Evolutionary conservation across 768 basidiomycete genomes (phyloP), one percentile per base, ranked within the genome.

Genomic region (Panaeolus papilionaceus): DNA sequence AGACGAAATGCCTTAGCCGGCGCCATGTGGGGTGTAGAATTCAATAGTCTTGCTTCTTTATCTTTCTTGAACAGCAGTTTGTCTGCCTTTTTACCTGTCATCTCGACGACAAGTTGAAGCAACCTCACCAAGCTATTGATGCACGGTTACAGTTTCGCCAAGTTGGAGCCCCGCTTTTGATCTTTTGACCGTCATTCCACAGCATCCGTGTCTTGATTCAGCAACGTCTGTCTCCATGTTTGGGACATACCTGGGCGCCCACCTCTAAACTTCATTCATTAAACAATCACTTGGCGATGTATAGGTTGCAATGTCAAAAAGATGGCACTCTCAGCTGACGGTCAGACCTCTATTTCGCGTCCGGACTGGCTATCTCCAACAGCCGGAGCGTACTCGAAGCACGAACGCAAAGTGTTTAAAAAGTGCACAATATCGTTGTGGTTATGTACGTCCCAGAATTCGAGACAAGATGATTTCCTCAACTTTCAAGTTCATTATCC

Each of bases 41-140:
- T 14, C 45, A 45, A 7, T n/a, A 11, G 9, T 26, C 3, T 9
- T 23, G 5, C 47, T 26, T 44, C 5, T 18, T 44, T n/a, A 26
- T 9, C 4, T 47, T 47, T 9, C 23, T 23, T 20, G 47, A 12
- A 9, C 47, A 7, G 16, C 18, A 45, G 20, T 49, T 8, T 49
- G 1, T 7, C 54, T 58, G 12, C 54, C 54, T 58, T 28, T 5
- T 28, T 8, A 12, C 47, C 47, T 49, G 20, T 23, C 47, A 58
- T 58, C 14, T 58, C 10, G 14, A 33, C 10, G 10, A 58, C 33
- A 16, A 26, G 1, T 33, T 33, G 33, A 33, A 5, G 28, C 26
- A 58, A 12, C 26, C 54, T 58, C 26, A 28, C 54, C 54, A 58
- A 58, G 54, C 54, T 7, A 23, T 58, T 58, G 20, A 33, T 58